phyloP scores from a whole-genome alignment of 441 rosid genomes.

The Codiaeum variegatum region DNA sequence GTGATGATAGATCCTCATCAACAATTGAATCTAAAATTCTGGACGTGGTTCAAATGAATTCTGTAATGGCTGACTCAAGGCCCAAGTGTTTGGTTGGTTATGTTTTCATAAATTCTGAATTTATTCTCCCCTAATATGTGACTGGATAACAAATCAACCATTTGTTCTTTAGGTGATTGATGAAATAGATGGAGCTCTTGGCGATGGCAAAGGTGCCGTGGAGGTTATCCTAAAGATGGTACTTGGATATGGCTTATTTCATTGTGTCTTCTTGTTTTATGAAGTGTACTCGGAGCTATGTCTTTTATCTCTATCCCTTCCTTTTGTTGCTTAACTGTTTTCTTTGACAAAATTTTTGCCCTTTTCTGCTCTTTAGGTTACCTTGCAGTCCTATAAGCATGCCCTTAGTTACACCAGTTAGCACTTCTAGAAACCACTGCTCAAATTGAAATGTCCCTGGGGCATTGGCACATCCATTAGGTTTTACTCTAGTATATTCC shows the following conservation, averaged over 20 bases:
- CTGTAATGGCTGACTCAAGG: constrained; percentile 82
- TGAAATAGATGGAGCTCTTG: constrained; percentile 99
- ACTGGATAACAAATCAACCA: constrained; percentile 17
- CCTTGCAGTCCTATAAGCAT: not conserved
- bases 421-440: not conserved
- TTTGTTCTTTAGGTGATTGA: constrained; percentile 71
- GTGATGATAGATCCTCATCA: constrained; percentile 90
- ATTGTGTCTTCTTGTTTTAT: constrained; percentile 18
- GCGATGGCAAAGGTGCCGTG: constrained; percentile 97
- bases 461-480: not conserved
- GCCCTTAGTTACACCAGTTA: not conserved
- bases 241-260: constrained; percentile 27
- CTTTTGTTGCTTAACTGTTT: not conserved
- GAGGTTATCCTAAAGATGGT: constrained; percentile 95
- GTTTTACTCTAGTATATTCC: not conserved
- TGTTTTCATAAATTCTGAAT: constrained; percentile 14
- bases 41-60: constrained; percentile 95
- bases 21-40: constrained; percentile 89
- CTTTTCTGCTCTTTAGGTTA: not conserved
- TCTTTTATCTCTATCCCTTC: not conserved
- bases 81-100: constrained; percentile 91
- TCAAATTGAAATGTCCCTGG: not conserved
- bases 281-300: constrained; percentile 9
- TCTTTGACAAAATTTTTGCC: not conserved
- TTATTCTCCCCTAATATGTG: constrained; percentile 10